Evolutionary conservation across 2,329 filamentous ascomycete species (phyloP).

Genomic region (Venturia pyrina): DNA sequence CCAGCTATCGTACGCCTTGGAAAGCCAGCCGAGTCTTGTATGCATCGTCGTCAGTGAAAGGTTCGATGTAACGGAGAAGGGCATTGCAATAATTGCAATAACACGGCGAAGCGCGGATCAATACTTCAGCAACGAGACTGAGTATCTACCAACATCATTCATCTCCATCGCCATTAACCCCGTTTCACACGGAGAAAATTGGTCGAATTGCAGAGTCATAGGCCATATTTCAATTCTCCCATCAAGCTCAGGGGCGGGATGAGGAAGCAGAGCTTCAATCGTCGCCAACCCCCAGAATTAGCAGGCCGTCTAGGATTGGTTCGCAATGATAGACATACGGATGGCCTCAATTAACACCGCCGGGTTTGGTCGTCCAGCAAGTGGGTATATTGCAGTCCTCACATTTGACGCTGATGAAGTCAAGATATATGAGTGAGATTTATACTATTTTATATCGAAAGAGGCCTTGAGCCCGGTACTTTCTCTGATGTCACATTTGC

Average conservation of each 20-base stretch:
- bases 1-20: background rate
- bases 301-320: background rate
- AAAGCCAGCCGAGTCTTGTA: constrained; percentile 10
- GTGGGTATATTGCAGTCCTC: constrained; percentile 20
- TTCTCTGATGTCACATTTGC: too few relatives aligned
- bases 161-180: background rate
- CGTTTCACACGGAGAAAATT: background rate
- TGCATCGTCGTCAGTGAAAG: constrained; percentile 12
- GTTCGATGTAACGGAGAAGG: constrained; percentile 11
- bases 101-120: background rate
- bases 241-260: background rate
- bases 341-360: constrained; percentile 12
- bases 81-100: constrained; percentile 3
- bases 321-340: background rate
- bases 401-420: constrained; percentile 17
- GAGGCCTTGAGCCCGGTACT: too few relatives aligned
- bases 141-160: background rate
- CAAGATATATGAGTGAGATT: constrained; percentile 10
- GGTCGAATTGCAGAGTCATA: too few relatives aligned
- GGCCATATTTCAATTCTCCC: background rate
- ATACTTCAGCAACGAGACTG: background rate
- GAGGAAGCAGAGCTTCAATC: background rate
- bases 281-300: too few relatives aligned
- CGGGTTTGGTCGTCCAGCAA: constrained; percentile 19
- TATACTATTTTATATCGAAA: background rate